Conservation (phyloP, 2,329 filamentous ascomycete species). For the Nemania sp. region DNA sequence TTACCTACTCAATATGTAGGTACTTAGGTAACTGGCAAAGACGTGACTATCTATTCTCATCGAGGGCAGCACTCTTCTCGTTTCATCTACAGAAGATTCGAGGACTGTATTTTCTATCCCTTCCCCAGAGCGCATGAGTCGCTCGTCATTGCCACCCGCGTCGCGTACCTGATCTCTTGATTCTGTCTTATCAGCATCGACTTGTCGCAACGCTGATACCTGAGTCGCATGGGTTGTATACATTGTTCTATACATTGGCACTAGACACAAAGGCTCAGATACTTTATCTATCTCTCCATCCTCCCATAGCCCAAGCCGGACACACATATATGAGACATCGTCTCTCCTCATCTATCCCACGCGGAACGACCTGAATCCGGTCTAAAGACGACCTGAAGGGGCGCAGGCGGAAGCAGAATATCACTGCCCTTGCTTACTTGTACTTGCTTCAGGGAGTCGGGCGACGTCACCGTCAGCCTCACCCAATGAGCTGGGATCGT, state of each 20-base stretch:
- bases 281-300: neutral
- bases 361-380: too few species aligned
- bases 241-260: neutral
- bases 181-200: neutral
- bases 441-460: slow-evolving; percentile 7
- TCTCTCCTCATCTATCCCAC: neutral
- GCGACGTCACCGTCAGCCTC: slow-evolving; percentile 34
- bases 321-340: neutral
- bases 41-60: neutral
- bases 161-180: neutral
- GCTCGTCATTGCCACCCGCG: slow-evolving; percentile 3
- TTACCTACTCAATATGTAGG: neutral
- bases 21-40: neutral
- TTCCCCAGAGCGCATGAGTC: slow-evolving; percentile 15
- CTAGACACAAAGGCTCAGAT: neutral
- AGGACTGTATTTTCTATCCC: neutral
- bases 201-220: neutral
- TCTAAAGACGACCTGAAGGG: neutral
- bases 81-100: neutral
- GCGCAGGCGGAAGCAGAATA: neutral
- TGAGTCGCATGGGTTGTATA: neutral
- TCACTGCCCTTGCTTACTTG: neutral
- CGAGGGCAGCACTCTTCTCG: neutral
- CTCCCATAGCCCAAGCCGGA: neutral
- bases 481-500: slow-evolving; percentile 35